These are phyloP conservation scores for Aspergillus funiculosus DNA, from an alignment of 495 filamentous ascomycete species.

Conservation along the genomic window DNA sequence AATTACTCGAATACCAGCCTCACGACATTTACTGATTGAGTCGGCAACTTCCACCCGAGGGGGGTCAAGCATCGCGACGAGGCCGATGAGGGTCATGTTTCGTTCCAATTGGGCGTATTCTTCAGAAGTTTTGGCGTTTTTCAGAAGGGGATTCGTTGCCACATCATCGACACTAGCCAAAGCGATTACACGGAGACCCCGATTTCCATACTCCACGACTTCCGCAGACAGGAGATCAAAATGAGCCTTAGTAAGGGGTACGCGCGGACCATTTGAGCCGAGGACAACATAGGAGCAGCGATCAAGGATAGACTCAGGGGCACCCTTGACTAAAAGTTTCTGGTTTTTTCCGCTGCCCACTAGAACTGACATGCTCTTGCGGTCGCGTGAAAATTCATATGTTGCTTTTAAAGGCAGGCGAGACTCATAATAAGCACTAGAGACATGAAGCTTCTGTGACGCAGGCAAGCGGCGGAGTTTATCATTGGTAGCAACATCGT, in stretches of 20 bases:
- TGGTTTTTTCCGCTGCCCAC: constrained; percentile 61
- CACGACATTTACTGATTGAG: constrained; percentile 81
- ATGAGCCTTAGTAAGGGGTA: constrained; percentile 62
- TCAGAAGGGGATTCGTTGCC: constrained; percentile 59
- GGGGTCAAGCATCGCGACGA: constrained; percentile 96
- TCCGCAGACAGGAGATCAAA: constrained; percentile 63
- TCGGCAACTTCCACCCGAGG: constrained; percentile 87
- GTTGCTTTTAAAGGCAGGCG: constrained; percentile 69
- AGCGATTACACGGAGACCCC: constrained; percentile 90
- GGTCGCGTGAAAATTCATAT: constrained; percentile 95
- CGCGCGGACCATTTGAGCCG: constrained; percentile 68
- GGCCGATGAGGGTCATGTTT: constrained; percentile 86
- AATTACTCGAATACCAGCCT: constrained; percentile 92
- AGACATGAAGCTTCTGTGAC: constrained; percentile 62
- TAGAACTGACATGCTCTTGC: constrained; percentile 99
- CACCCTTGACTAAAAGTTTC: constrained; percentile 92
- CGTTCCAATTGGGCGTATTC: constrained; percentile 87
- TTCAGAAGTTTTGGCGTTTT: constrained; percentile 69
- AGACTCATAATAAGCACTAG: constrained; percentile 80
- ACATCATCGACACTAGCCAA: constrained; percentile 75
- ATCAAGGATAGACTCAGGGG: constrained; percentile 88
- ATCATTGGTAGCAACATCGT: constrained; percentile 52
- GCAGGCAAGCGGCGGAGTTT: constrained; percentile 41
- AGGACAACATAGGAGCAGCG: constrained; percentile 76
- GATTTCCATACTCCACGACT: constrained; percentile 83